These are phyloP conservation scores for Blastobotrys serpentis DNA, from an alignment of 1,139 yeast species.

Conservation along the genomic window DNA sequence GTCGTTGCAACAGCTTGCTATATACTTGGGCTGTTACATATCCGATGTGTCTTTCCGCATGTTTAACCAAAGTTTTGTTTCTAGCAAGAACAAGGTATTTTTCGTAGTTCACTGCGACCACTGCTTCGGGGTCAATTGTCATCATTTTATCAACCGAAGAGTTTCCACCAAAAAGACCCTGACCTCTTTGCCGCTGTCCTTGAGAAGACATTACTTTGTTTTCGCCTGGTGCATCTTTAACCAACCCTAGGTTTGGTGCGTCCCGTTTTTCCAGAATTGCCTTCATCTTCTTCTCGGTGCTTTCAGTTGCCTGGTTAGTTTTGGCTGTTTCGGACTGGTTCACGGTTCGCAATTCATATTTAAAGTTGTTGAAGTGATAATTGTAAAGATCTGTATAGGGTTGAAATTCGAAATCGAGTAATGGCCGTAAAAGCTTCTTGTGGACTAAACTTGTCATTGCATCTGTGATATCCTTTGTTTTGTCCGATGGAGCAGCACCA, in stretches of 20 bases:
- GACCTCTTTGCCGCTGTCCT: conserved; percentile 13
- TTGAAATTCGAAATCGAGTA: conserved; percentile 40
- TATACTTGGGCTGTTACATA: conserved; percentile 64
- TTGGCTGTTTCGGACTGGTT: conserved; percentile 35
- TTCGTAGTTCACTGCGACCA: conserved; percentile 62
- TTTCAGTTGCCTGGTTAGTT: conserved; percentile 39
- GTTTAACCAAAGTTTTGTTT: conserved; percentile 57
- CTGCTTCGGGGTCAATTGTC: conserved; percentile 39
- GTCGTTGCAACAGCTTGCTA: conserved; percentile 51
- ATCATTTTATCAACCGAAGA: conserved; percentile 14
- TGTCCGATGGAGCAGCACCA: conserved; percentile 35
- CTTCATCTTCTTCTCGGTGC: conserved; percentile 54
- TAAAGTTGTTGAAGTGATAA: conserved; percentile 28
- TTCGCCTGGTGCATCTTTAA: conserved; percentile 17
- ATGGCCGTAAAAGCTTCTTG: conserved; percentile 61
- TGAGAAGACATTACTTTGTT: background rate
- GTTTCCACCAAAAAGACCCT: background rate
- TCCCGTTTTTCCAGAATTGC: conserved; percentile 38
- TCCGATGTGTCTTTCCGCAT: conserved; percentile 72
- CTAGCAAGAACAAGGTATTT: conserved; percentile 69
- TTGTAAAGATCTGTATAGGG: conserved; percentile 38
- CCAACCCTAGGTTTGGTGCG: conserved; percentile 26
- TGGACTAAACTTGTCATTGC: conserved; percentile 49
- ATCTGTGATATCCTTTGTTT: conserved; percentile 37
- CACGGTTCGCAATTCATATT: conserved; percentile 17